A percentile compares a stretch with the other conserved stretches of the same genome.
These are phyloP conservation scores for Dicorynia guianensis DNA, from an alignment of 306 rosid genomes.

Conservation along the genomic window DNA sequence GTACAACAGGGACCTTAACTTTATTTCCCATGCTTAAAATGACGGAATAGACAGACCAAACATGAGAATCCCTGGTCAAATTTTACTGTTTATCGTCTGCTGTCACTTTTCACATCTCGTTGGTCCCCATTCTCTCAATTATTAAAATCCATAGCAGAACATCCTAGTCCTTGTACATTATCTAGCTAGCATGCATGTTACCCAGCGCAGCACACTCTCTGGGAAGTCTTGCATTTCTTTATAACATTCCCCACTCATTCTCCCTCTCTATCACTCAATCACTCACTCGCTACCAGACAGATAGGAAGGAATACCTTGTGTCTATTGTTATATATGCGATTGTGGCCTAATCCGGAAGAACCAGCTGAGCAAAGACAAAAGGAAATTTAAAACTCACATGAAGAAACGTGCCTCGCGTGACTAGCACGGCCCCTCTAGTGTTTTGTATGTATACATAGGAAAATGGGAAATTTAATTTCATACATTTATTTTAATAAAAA, in stretches of 20 bases:
- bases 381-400: constrained; percentile 33
- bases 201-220: constrained; percentile 5
- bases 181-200: constrained; percentile 30
- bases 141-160: background rate
- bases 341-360: constrained; percentile 26
- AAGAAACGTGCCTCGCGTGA: constrained; percentile 24
- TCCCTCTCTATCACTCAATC: constrained; percentile 26
- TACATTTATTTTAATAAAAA: too few relatives aligned
- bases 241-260: constrained; percentile 37
- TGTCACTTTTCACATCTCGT: background rate
- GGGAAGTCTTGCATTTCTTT: constrained; percentile 19
- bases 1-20: background rate
- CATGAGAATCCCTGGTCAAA: constrained; percentile 20
- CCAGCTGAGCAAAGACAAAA: constrained; percentile 11
- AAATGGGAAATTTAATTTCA: too few relatives aligned
- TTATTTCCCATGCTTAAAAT: constrained; percentile 8
- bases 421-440: background rate
- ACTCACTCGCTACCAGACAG: constrained; percentile 45
- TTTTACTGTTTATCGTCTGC: constrained; percentile 29
- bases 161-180: constrained; percentile 10
- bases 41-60: constrained; percentile 20
- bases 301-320: background rate
- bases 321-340: background rate
- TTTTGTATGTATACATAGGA: constrained; percentile 30
- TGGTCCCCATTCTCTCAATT: constrained; percentile 29